Percentiles rank a stretch among this genome's conserved stretches.
Conservation (phyloP, 2,329 filamentous ascomycete genomes). For the Kalaharituber pfeilii region DNA sequence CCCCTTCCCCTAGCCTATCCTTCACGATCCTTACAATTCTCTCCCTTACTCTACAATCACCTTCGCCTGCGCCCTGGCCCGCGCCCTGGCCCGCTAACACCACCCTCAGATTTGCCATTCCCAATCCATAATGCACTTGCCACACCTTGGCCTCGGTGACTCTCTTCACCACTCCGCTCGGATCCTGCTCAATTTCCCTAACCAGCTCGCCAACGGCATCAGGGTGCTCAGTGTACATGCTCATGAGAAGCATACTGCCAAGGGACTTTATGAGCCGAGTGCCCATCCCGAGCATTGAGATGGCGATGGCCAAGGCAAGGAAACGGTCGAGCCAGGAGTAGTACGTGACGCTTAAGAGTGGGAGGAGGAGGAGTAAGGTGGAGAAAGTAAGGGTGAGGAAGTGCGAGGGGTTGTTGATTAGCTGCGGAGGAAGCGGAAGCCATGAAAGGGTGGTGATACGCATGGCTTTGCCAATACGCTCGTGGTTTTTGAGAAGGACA, state of each 20-base stretch:
- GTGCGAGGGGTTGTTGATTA: conserved; percentile 90
- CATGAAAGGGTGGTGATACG: background rate
- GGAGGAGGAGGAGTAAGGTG: conserved; percentile 58
- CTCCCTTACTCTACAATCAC: conserved; percentile 55
- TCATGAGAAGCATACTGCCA: conserved; percentile 92
- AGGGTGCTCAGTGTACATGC: conserved; percentile 40
- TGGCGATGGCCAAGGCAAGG: conserved; percentile 63
- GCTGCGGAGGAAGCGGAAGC: conserved; percentile 29
- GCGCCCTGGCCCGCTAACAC: conserved; percentile 37
- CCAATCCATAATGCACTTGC: conserved; percentile 95
- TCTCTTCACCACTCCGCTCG: conserved; percentile 41
- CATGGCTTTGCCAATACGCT: conserved; percentile 81
- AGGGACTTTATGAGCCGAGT: conserved; percentile 68
- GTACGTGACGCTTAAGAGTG: conserved; percentile 61
- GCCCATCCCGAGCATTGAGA: conserved; percentile 78
- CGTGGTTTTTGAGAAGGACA: conserved; percentile 42
- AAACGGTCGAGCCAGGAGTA: conserved; percentile 70
- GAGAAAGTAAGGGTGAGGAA: conserved; percentile 85
- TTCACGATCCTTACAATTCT: conserved; percentile 63
- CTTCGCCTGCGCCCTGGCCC: conserved; percentile 54
- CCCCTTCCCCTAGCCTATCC: conserved; percentile 66
- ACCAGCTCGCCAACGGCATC: conserved; percentile 17
- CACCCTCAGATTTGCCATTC: conserved; percentile 85
- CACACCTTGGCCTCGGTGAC: conserved; percentile 91
- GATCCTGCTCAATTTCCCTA: conserved; percentile 57